Base-by-base conservation (phyloP, 1,139 yeast genomes). In the Arxiozyma bovina region DNA sequence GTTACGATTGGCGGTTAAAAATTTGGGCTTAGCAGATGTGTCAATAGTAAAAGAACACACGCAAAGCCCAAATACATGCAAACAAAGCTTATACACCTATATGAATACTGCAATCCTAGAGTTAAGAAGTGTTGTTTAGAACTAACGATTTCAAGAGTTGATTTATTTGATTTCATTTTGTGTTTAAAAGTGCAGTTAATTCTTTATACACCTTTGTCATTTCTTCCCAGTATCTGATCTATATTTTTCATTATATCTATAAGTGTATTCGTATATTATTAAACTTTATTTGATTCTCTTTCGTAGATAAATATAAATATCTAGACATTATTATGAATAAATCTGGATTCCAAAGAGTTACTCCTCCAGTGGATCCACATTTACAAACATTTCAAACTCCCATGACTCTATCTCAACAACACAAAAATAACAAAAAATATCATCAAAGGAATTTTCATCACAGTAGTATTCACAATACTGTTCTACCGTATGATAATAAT, bases 401-500 rank as follows among this genome's bases (percentile, higher is more conserved):
- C 15, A 42, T 46, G n/a, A 34, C 42, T 21, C 34, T 46, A 6
- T 34, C 49, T 2, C 21, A 43, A 15, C 34, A 41, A 34, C 42
- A 46, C 15, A 21, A 21, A 42, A 21, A 18, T 15, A 38, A 38
- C 22, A 22, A 46, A 41, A 21, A 40, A 41, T 15, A 45, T 45
- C 27, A 34, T 40, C 34, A 50, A 56, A 18, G 25, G 20, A 27
- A 59, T 63, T 6, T 60, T 63, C 1, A 62, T 59, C 9, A 62
- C 62, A 3, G 61, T 34, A 8, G 40, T 34, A 12, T 2, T 12
- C 17, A 15, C 12, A 34, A 15, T 34, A 15, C 17, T 15, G n/a
- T 4, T 15, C 11, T 34, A 15, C 6, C n/a, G 2, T 34, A 64
- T 17, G 62, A 63, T 48, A 66, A 62, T 1, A 60, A 59, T 52